Conservation (phyloP, 257 asterid species). For the Leonotis leonurus region DNA sequence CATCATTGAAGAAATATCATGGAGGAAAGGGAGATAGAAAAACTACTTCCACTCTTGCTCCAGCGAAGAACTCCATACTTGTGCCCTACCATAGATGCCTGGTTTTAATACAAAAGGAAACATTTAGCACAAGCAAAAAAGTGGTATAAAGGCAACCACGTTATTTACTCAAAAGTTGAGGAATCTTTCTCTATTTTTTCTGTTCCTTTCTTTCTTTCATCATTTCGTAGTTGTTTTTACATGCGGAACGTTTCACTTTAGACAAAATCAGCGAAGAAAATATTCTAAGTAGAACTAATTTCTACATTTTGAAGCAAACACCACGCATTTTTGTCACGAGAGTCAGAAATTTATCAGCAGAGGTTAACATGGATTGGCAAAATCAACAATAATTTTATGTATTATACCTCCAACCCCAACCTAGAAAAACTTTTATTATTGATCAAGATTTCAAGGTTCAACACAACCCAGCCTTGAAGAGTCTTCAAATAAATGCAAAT, state of each 20-base stretch:
- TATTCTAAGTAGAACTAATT: not conserved
- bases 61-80: constrained; percentile 96
- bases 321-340: not conserved
- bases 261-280: not conserved
- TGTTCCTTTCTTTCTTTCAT: too few species aligned
- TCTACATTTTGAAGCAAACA: not conserved
- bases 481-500: too few species aligned
- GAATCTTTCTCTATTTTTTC: not conserved
- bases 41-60: constrained; percentile 89
- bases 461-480: too few species aligned
- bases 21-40: not conserved
- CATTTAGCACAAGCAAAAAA: constrained; percentile 8
- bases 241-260: not conserved
- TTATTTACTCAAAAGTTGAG: not conserved
- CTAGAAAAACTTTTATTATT: too few species aligned
- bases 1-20: constrained; percentile 1
- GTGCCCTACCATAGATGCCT: constrained; percentile 99
- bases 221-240: not conserved
- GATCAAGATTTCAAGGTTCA: too few species aligned
- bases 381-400: too few species aligned
- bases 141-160: not conserved
- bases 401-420: too few species aligned
- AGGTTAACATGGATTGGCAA: not conserved
- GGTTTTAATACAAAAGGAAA: constrained; percentile 4
- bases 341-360: not conserved